Evolutionary conservation across 805 yeast genomes (phyloP).

Genomic region (Starmera pachycereana): DNA sequence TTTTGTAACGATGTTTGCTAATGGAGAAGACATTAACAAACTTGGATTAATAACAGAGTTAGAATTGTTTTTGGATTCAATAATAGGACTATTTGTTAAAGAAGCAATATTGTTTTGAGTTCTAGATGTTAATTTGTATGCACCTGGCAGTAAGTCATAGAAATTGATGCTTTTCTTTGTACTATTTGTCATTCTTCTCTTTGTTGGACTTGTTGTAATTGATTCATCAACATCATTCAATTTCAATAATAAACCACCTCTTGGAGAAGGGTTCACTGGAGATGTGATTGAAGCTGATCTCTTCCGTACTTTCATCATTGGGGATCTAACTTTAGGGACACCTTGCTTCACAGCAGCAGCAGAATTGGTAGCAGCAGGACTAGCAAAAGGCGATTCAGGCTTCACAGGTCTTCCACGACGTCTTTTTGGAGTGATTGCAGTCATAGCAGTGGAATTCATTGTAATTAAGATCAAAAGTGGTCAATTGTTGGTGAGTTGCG

Average conservation of each 20-base stretch:
- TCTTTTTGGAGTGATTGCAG: constrained; percentile 12
- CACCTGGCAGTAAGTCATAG: constrained; percentile 3
- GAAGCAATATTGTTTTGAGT: constrained; percentile 16
- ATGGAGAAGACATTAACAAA: constrained; percentile 18
- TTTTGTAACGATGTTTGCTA: constrained; percentile 3
- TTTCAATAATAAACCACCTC: constrained; percentile 16
- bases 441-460: constrained; percentile 5
- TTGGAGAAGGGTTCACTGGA: constrained; percentile 17
- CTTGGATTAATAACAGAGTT: constrained; percentile 15
- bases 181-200: neutral
- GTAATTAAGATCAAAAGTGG: neutral
- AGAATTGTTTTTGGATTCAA: neutral
- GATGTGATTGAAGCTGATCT: constrained; percentile 3
- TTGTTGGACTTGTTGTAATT: neutral
- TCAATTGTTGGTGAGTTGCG: neutral
- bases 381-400: constrained; percentile 3
- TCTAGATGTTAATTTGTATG: constrained; percentile 3
- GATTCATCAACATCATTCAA: constrained; percentile 4
- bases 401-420: constrained; percentile 22
- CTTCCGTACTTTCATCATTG: constrained; percentile 14
- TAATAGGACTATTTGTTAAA: constrained; percentile 3
- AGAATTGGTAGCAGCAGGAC: constrained; percentile 17
- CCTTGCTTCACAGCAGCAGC: constrained; percentile 20
- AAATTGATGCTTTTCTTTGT: neutral
- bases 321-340: constrained; percentile 17